phyloP scores from a whole-genome alignment of 805 yeast species.

The Candida boidinii region DNA sequence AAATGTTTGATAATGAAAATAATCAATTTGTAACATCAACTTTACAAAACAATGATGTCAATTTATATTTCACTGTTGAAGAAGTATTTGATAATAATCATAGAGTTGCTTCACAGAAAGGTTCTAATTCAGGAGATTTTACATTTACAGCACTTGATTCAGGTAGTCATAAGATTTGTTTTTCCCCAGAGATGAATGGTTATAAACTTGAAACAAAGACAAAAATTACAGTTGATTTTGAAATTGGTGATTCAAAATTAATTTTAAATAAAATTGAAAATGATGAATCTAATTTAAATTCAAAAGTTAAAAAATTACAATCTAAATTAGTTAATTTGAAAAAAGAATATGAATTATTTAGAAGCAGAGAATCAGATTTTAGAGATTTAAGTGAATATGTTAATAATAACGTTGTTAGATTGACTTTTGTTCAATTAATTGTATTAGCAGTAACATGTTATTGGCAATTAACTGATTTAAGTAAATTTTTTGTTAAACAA shows the following conservation, averaged over 20 bases:
- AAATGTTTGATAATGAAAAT: constrained; percentile 27
- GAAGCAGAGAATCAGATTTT: constrained; percentile 65
- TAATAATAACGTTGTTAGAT: constrained; percentile 60
- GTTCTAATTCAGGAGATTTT: constrained; percentile 54
- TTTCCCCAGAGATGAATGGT: constrained; percentile 32
- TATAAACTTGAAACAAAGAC: constrained; percentile 40
- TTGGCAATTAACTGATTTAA: constrained; percentile 71
- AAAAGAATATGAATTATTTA: constrained; percentile 55
- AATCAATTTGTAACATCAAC: constrained; percentile 1
- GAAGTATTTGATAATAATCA: constrained; percentile 82
- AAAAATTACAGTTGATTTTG: constrained; percentile 59
- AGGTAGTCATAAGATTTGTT: constrained; percentile 81
- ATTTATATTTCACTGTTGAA: constrained; percentile 20
- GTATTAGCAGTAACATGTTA: constrained; percentile 63
- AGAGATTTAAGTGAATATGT: constrained; percentile 72
- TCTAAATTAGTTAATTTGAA: constrained; percentile 49
- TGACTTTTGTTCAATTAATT: constrained; percentile 66
- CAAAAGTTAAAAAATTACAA: constrained; percentile 47
- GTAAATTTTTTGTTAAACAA: constrained; percentile 78
- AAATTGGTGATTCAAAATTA: constrained; percentile 54
- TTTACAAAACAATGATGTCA: constrained; percentile 5
- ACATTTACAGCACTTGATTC: constrained; percentile 74
- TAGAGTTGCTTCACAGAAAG: constrained; percentile 62
- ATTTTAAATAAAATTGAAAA: constrained; percentile 54
- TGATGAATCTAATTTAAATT: constrained; percentile 35